Conservation (phyloP, 78 protist genomes). For the Blattamonas nauphoetae region DNA sequence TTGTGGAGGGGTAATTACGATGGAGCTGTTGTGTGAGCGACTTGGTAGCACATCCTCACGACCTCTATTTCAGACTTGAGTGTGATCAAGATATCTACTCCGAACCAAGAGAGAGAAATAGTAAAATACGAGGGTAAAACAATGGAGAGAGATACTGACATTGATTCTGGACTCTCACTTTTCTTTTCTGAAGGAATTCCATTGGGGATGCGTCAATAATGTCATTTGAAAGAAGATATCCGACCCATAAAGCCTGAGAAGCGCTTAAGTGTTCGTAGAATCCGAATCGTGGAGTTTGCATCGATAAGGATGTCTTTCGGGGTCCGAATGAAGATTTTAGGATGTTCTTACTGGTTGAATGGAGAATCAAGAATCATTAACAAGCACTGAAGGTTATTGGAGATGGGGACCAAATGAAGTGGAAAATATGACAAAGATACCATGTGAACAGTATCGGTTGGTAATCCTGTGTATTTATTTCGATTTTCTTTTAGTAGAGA, state of each 20-base stretch:
- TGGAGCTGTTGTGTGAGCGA: too few relatives aligned
- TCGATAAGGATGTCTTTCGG: conserved; percentile 64
- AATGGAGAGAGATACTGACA: conserved; percentile 72
- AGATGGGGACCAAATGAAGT: neutral
- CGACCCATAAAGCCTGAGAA: conserved; percentile 86
- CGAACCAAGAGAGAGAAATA: too few relatives aligned
- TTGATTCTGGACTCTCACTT: conserved; percentile 77
- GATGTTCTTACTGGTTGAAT: conserved; percentile 84
- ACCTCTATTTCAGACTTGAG: too few relatives aligned
- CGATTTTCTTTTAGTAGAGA: conserved; percentile 49
- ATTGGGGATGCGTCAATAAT: conserved; percentile 35
- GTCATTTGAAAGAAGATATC: neutral
- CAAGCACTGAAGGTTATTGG: conserved; percentile 52
- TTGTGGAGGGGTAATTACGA: too few relatives aligned
- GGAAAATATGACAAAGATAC: conserved; percentile 6
- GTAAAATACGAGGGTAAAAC: too few relatives aligned
- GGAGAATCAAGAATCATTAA: conserved; percentile 89
- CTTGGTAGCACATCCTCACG: too few relatives aligned
- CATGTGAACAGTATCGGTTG: conserved; percentile 93
- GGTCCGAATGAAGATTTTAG: conserved; percentile 78
- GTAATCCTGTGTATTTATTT: conserved; percentile 56
- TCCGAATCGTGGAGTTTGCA: conserved; percentile 76
- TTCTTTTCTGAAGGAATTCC: conserved; percentile 81
- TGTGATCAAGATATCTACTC: too few relatives aligned
- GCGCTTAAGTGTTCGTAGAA: conserved; percentile 88